phyloP scores from a whole-genome alignment of 2,329 filamentous ascomycete genomes.

The Trichoderma sp. region DNA sequence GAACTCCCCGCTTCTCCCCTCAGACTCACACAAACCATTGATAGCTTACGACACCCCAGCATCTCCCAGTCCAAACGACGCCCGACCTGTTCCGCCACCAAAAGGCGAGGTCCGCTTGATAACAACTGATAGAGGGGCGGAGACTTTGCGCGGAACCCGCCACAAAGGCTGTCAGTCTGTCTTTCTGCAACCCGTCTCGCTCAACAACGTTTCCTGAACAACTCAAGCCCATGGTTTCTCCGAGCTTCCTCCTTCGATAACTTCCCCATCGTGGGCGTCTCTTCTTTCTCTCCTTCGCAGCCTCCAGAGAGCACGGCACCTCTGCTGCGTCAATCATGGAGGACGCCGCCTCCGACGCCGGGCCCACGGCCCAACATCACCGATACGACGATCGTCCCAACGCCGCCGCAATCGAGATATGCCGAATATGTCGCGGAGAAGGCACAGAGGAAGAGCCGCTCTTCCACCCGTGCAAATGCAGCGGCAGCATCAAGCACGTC shows the following conservation, averaged over 20 bases:
- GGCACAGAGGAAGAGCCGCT: slow-evolving; percentile 80
- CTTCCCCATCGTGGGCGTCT: slow-evolving; percentile 22
- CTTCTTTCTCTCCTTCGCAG: slow-evolving; percentile 1
- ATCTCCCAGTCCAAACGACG: neutral
- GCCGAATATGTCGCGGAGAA: slow-evolving; percentile 94
- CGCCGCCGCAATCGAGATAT: slow-evolving; percentile 59
- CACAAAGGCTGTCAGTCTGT: neutral
- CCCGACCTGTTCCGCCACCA: neutral
- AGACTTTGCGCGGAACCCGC: slow-evolving; percentile 3
- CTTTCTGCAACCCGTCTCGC: neutral
- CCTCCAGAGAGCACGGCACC: slow-evolving; percentile 5
- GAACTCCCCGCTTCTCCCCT: neutral
- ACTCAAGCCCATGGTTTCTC: slow-evolving; percentile 31
- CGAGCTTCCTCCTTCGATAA: slow-evolving; percentile 19
- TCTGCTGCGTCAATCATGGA: slow-evolving; percentile 18
- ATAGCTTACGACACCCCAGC: neutral
- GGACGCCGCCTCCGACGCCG: slow-evolving; percentile 18
- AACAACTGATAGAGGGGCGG: slow-evolving; percentile 8
- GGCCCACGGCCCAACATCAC: slow-evolving; percentile 29
- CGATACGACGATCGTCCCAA: slow-evolving; percentile 10
- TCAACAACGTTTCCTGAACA: neutral
- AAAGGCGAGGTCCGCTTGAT: neutral
- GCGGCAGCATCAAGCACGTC: slow-evolving; percentile 97
- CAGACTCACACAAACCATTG: neutral
- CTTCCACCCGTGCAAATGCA: slow-evolving; percentile 98